Base-by-base conservation (phyloP, 2,329 filamentous ascomycete genomes). In the Neurospora crassa region DNA sequence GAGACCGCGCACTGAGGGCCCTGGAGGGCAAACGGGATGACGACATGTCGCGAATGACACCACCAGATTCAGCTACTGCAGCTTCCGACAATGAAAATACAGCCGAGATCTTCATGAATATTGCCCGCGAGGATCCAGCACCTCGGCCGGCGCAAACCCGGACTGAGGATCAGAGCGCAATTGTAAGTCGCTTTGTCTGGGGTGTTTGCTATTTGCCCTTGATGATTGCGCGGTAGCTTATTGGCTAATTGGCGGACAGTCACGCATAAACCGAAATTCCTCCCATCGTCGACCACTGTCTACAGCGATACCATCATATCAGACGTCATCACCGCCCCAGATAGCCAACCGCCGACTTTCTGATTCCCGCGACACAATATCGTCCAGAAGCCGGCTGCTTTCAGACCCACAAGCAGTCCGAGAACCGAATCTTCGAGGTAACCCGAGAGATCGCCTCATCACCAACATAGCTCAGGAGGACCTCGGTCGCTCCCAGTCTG, bases 61-160 rank as follows among this genome's bases (percentile, higher is more conserved):
- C 82, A 7, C 80, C 81, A 24, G 79, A 82, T 71, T 82, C 82
- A 1, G 79, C 79, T 68, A 74, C 74, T 14, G 72, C 73, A 73
- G 80, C 76, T 67, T 77, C 76, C 14, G 83, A 85, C 69, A 80
- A 79, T 59, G 87, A 89, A 70, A 87, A 88, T 74, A 86, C 83
- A 3, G 86, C 85, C 47, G 87, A 89, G 73, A 80, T 89, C 53
- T 89, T 89, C 74, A 83, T 89, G 72, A 85, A 82, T 70, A 89
- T 89, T 72, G 87, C 87, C 14, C 82, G 84, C 12, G 86, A 89
- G 72, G 86, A 88, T 73, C 74, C 83, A 16, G 76, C 78, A 18
- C 82, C 80, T 68, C 83, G 81, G 69, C 76, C 77, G 20, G 73
- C 76, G 10, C 81, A 82, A 63, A 79, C 80, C 7, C 79, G 73